phyloP scores from a whole-genome alignment of 1,139 yeast genomes.

The Ashbya aceris region DNA sequence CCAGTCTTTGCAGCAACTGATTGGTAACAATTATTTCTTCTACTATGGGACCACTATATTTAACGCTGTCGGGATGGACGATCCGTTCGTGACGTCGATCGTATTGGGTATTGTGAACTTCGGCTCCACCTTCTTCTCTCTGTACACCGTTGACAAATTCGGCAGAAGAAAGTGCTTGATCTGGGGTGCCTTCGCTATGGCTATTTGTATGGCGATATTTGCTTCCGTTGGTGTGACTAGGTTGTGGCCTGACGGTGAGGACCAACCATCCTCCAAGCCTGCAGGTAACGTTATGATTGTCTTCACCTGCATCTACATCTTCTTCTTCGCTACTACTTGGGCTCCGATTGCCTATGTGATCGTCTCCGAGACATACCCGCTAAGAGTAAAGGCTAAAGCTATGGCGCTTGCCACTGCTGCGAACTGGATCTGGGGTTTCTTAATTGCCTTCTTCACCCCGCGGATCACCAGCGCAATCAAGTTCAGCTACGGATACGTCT shows the following conservation, averaged over 20 bases:
- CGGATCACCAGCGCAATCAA: conserved; percentile 48
- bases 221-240: conserved; percentile 53
- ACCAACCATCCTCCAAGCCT: conserved; percentile 31
- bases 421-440: conserved; percentile 74
- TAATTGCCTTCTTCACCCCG: conserved; percentile 68
- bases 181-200: conserved; percentile 51
- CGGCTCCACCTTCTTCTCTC: conserved; percentile 55
- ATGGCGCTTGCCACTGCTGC: conserved; percentile 66
- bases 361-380: conserved; percentile 68
- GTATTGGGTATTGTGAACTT: conserved; percentile 65
- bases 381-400: conserved; percentile 69
- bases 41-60: conserved; percentile 65
- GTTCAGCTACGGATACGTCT: conserved; percentile 65
- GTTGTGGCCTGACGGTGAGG: conserved; percentile 43
- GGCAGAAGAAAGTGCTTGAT: conserved; percentile 58
- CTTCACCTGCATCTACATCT: conserved; percentile 67
- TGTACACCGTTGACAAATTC: conserved; percentile 50
- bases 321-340: conserved; percentile 78
- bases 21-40: conserved; percentile 67
- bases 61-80: conserved; percentile 57
- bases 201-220: conserved; percentile 47
- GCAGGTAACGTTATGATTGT: conserved; percentile 74
- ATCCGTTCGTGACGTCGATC: conserved; percentile 62
- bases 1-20: conserved; percentile 64
- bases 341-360: conserved; percentile 71